Evolutionary conservation across 768 basidiomycete genomes (phyloP).

Genomic region (Favolaschia claudopus): DNA sequence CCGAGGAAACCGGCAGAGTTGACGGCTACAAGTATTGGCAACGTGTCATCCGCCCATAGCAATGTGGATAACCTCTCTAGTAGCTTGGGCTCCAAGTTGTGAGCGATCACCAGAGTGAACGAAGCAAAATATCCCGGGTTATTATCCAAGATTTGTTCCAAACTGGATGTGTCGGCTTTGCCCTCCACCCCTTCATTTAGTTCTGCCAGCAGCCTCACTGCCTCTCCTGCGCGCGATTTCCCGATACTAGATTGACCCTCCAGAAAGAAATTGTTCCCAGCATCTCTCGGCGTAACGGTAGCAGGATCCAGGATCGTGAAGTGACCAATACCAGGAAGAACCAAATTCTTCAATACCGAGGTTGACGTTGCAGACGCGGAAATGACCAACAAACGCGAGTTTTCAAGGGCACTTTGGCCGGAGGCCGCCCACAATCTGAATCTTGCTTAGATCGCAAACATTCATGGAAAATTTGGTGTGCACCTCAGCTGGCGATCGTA

Average conservation of each 20-base stretch:
- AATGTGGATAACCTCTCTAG: constrained; percentile 67
- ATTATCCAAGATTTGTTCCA: constrained; percentile 64
- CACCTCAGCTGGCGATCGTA: constrained; percentile 97
- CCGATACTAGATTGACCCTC: constrained; percentile 79
- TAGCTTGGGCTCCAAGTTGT: constrained; percentile 70
- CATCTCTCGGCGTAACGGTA: constrained; percentile 72
- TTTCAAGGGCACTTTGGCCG: constrained; percentile 90
- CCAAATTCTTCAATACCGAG: constrained; percentile 93
- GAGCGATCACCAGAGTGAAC: constrained; percentile 85
- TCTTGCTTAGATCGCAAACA: background rate
- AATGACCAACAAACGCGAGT: constrained; percentile 81
- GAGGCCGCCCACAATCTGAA: constrained; percentile 87
- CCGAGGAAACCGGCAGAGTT: constrained; percentile 91
- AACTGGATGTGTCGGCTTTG: constrained; percentile 59
- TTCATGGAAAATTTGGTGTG: constrained; percentile 23
- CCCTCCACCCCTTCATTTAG: constrained; percentile 90
- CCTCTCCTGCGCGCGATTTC: constrained; percentile 79
- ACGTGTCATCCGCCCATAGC: constrained; percentile 70
- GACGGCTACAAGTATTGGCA: constrained; percentile 77
- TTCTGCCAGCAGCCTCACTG: constrained; percentile 78
- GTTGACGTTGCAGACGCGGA: constrained; percentile 86
- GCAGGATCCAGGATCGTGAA: constrained; percentile 88
- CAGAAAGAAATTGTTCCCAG: constrained; percentile 97
- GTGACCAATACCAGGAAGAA: constrained; percentile 94
- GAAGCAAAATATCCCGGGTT: constrained; percentile 62